Evolutionary conservation across 2,329 filamentous ascomycete species (phyloP).

Genomic region (Thermoascus crustaceus): DNA sequence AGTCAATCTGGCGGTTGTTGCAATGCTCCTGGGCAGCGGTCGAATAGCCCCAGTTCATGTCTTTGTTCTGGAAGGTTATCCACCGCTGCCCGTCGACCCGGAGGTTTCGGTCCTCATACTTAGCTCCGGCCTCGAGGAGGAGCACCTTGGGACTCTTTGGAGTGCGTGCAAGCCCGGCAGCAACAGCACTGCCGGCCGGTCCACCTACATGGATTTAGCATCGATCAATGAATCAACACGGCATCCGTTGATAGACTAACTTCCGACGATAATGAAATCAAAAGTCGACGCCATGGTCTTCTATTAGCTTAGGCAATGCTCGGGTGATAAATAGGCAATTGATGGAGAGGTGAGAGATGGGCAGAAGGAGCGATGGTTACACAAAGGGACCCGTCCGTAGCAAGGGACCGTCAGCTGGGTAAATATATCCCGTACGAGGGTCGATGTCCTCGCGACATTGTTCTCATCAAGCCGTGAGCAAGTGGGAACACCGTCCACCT

Average conservation of each 20-base stretch:
- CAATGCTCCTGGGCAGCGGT: conserved; percentile 41
- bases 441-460: neutral
- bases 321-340: too few relatives aligned
- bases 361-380: too few relatives aligned
- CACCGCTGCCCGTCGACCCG: conserved; percentile 51
- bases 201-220: conserved; percentile 37
- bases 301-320: neutral
- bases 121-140: conserved; percentile 52
- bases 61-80: conserved; percentile 40
- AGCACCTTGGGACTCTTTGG: conserved; percentile 45
- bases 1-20: conserved; percentile 39
- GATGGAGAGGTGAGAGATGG: too few relatives aligned
- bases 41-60: conserved; percentile 48
- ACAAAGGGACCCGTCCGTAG: too few relatives aligned
- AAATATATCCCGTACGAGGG: neutral
- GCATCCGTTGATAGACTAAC: conserved; percentile 15
- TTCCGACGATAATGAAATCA: conserved; percentile 37
- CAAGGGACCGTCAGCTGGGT: neutral
- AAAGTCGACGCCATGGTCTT: conserved; percentile 4
- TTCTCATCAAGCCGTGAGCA: too few relatives aligned
- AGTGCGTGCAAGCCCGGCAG: conserved; percentile 44
- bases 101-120: conserved; percentile 40
- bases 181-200: conserved; percentile 52
- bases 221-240: neutral
- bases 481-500: too few relatives aligned